Conservation (phyloP, 2,329 filamentous ascomycete genomes). For the Didymella keratinophila region DNA sequence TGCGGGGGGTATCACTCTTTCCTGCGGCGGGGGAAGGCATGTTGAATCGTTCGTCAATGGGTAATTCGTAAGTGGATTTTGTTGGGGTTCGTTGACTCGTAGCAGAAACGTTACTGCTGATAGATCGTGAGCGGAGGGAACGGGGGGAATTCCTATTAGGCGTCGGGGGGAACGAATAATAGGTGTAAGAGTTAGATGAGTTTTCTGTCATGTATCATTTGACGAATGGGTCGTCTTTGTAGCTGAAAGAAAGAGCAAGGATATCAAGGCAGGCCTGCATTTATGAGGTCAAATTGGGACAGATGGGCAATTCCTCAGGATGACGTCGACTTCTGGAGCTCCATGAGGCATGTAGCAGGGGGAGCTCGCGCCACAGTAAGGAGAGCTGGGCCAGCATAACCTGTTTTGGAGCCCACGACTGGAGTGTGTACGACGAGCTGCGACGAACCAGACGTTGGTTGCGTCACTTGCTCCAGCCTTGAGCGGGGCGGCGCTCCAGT, state of each 20-base stretch:
- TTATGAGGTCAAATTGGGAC: constrained; percentile 41
- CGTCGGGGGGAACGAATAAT: constrained; percentile 61
- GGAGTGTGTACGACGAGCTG: constrained; percentile 38
- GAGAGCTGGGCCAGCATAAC: constrained; percentile 39
- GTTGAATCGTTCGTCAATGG: constrained; percentile 36
- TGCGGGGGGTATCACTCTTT: constrained; percentile 59
- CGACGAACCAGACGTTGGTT: constrained; percentile 41
- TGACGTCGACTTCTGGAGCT: constrained; percentile 45
- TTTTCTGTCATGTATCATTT: constrained; percentile 59
- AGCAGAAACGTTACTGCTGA: constrained; percentile 48
- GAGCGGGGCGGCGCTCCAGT: constrained; percentile 46
- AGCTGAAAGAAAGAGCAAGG: constrained; percentile 27
- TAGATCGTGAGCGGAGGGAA: constrained; percentile 50
- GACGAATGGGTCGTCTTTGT: constrained; percentile 48
- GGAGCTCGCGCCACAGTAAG: constrained; percentile 47
- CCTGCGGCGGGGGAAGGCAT: constrained; percentile 62
- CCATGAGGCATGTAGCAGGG: constrained; percentile 35
- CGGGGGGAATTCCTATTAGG: constrained; percentile 54
- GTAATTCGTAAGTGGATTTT: constrained; percentile 42
- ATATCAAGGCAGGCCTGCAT: constrained; percentile 34
- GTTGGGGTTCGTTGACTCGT: constrained; percentile 42
- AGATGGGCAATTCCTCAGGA: constrained; percentile 31
- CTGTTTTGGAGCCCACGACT: constrained; percentile 45
- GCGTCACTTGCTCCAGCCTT: constrained; percentile 45
- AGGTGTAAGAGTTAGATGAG: constrained; percentile 57